phyloP scores from a whole-genome alignment of 2,329 filamentous ascomycete species.

The Penicillium sp. region DNA sequence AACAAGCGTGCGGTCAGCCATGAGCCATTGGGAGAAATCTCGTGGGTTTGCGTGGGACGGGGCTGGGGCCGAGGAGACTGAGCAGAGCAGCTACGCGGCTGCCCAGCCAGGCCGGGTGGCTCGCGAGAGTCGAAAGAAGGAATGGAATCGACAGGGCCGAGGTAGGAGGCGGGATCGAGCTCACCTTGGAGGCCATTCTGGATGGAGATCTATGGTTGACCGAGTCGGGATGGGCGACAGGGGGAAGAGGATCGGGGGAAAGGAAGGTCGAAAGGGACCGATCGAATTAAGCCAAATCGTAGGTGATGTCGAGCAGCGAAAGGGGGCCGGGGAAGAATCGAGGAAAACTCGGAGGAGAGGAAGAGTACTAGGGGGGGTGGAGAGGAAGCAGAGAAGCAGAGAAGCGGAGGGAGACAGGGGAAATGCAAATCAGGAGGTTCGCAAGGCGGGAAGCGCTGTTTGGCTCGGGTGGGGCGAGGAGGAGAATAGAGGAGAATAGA shows the following conservation, averaged over 20 bases:
- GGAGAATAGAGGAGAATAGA: no score
- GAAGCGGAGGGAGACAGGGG: neutral
- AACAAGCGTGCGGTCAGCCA: constrained; percentile 17
- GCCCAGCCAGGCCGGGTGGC: no score
- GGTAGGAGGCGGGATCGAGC: neutral
- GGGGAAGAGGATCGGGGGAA: constrained; percentile 9
- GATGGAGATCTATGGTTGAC: constrained; percentile 5
- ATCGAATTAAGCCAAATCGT: constrained; percentile 17
- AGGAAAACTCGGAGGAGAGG: constrained; percentile 20
- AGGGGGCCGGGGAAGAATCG: no score
- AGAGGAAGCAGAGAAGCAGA: constrained; percentile 10
- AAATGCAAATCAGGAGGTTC: constrained; percentile 1
- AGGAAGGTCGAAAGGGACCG: constrained; percentile 20
- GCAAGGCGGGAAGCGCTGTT: constrained; percentile 2
- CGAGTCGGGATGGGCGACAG: neutral
- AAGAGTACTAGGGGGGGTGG: constrained; percentile 21
- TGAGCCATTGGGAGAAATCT: constrained; percentile 20
- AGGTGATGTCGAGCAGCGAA: no score
- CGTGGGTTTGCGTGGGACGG: neutral
- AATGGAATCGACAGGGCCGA: no score
- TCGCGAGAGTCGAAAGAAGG: no score
- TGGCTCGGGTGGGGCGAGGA: neutral
- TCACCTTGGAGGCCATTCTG: constrained; percentile 33
- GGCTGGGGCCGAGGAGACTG: neutral
- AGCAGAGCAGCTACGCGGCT: no score